Conservation (phyloP, 2,329 filamentous ascomycete species). For the Ophiostoma perfectum region DNA sequence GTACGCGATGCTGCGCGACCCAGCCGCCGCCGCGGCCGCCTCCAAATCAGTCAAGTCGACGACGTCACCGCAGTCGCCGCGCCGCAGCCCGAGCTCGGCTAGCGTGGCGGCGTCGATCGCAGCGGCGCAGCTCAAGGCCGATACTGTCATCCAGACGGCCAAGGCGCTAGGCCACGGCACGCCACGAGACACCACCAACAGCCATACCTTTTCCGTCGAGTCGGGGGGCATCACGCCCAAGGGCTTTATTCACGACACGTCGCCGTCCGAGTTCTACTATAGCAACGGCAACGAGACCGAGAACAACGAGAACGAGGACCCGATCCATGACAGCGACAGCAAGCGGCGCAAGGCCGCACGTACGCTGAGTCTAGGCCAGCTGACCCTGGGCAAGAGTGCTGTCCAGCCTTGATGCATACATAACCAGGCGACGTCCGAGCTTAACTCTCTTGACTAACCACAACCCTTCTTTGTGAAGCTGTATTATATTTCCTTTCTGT, state of each 20-base stretch:
- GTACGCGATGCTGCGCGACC: slow-evolving; percentile 35
- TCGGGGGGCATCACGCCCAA: slow-evolving; percentile 39
- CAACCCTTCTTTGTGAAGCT: background rate
- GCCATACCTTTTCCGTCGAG: slow-evolving; percentile 14
- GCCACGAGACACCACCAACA: slow-evolving; percentile 1
- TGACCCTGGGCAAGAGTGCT: slow-evolving; percentile 39
- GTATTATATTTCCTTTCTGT: slow-evolving; percentile 9
- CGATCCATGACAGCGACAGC: slow-evolving; percentile 26
- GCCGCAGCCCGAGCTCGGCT: slow-evolving; percentile 22
- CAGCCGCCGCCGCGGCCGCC: slow-evolving; percentile 30
- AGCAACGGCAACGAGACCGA: slow-evolving; percentile 28
- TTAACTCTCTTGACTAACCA: background rate
- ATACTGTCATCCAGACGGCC: slow-evolving; percentile 20
- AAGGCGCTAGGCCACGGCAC: slow-evolving; percentile 20
- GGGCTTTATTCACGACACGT: slow-evolving; percentile 29
- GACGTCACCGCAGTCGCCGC: slow-evolving; percentile 25
- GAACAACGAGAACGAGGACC: slow-evolving; percentile 31
- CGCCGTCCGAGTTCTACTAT: slow-evolving; percentile 29
- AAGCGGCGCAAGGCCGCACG: slow-evolving; percentile 50
- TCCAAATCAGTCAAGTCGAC: slow-evolving; percentile 15
- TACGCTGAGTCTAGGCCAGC: slow-evolving; percentile 58
- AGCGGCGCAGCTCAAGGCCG: slow-evolving; percentile 19
- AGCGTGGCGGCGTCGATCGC: slow-evolving; percentile 11
- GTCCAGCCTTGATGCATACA: slow-evolving; percentile 16
- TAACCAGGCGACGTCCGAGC: background rate